These are phyloP conservation scores for Pichiaceae sp. DNA, from an alignment of 1,139 yeast genomes.

Conservation along the genomic window DNA sequence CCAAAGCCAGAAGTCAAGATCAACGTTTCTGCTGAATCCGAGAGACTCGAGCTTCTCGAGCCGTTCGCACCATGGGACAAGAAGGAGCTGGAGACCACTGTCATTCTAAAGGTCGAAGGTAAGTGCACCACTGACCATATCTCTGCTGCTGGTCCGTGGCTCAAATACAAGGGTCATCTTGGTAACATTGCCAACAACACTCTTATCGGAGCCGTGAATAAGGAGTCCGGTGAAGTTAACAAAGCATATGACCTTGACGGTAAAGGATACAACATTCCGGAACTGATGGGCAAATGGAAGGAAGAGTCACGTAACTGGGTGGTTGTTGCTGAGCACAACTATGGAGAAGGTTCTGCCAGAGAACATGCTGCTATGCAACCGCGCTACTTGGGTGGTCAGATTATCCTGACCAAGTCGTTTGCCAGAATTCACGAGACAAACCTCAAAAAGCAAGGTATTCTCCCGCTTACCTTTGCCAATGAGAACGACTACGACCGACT, in stretches of 20 bases:
- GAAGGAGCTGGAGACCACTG: conserved; percentile 66
- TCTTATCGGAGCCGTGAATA: conserved; percentile 92
- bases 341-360: conserved; percentile 98
- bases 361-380: conserved; percentile 98
- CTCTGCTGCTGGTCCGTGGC: conserved; percentile 99
- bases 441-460: conserved; percentile 91
- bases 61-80: conserved; percentile 87
- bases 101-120: conserved; percentile 86
- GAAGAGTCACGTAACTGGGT: conserved; percentile 79
- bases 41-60: conserved; percentile 74
- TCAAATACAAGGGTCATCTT: conserved; percentile 94
- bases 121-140: conserved; percentile 98
- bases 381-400: conserved; percentile 82
- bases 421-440: conserved; percentile 94
- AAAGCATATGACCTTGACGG: conserved; percentile 86
- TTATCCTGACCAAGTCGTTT: conserved; percentile 86
- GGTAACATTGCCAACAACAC: conserved; percentile 95
- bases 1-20: conserved; percentile 65
- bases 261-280: conserved; percentile 75
- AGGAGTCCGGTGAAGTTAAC: conserved; percentile 94
- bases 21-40: conserved; percentile 69
- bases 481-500: conserved; percentile 83
- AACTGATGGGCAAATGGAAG: conserved; percentile 93
- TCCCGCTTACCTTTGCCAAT: conserved; percentile 85
- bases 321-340: conserved; percentile 94